Conservation (phyloP, 2,329 filamentous ascomycete genomes). For the Aureobasidium melanogenum region DNA sequence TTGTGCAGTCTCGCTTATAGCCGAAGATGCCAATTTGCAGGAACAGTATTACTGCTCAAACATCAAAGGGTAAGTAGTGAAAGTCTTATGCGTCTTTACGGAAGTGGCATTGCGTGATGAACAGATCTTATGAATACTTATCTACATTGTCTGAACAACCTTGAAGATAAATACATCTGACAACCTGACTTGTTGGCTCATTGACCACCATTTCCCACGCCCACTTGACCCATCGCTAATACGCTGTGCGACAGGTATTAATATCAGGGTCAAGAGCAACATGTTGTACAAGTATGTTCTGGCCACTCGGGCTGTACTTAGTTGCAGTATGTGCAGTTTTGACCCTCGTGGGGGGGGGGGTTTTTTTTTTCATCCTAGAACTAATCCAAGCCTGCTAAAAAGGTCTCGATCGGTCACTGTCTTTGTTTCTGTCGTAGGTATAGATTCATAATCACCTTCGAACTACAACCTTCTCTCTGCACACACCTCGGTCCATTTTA, state of each 20-base stretch:
- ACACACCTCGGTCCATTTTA: too few species aligned
- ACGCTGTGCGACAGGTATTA: not conserved
- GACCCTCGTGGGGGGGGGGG: too few species aligned
- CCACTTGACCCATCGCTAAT: not conserved
- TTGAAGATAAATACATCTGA: slow-evolving; percentile 65
- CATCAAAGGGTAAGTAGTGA: not conserved
- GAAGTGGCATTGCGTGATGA: slow-evolving; percentile 64
- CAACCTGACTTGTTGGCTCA: slow-evolving; percentile 58
- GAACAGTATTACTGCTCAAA: not conserved
- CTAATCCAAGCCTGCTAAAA: too few species aligned
- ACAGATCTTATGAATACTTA: slow-evolving; percentile 76
- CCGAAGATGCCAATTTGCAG: not conserved
- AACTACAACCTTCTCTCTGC: too few species aligned
- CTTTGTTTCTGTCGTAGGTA: too few species aligned
- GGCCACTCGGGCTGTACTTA: too few species aligned
- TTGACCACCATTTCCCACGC: not conserved
- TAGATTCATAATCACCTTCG: too few species aligned
- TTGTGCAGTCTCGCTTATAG: not conserved
- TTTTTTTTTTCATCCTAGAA: too few species aligned
- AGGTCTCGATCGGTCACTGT: too few species aligned
- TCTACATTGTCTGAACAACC: slow-evolving; percentile 98
- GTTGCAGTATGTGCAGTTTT: too few species aligned
- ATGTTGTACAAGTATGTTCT: too few species aligned
- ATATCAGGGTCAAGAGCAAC: too few species aligned
- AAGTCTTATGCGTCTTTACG: slow-evolving; percentile 11